phyloP scores from a whole-genome alignment of 768 basidiomycete species.

The Clitopilus hobsonii region DNA sequence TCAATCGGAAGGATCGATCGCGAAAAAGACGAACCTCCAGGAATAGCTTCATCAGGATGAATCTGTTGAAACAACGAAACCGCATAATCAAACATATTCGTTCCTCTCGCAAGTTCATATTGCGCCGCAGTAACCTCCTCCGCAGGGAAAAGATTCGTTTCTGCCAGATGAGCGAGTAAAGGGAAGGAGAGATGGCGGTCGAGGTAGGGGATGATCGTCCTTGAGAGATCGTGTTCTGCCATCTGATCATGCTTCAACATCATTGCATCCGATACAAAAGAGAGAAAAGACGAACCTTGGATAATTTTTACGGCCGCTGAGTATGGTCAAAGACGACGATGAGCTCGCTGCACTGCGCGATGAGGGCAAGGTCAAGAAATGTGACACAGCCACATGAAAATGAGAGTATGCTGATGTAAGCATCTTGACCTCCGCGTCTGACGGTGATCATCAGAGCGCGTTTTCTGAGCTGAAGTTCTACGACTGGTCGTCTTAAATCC shows the following conservation, averaged over 20 bases:
- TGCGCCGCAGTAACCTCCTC: constrained; percentile 85
- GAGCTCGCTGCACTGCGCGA: too few relatives aligned
- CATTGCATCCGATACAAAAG: too few relatives aligned
- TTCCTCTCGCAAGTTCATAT: constrained; percentile 95
- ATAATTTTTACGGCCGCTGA: too few relatives aligned
- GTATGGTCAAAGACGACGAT: too few relatives aligned
- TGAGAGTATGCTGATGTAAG: too few relatives aligned
- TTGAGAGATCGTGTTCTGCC: constrained; percentile 90
- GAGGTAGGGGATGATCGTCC: constrained; percentile 85
- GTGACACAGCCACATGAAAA: too few relatives aligned
- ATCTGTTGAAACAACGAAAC: constrained; percentile 75
- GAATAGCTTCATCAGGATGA: constrained; percentile 65
- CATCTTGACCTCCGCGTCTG: too few relatives aligned
- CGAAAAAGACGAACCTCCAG: constrained; percentile 56
- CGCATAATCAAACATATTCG: constrained; percentile 98
- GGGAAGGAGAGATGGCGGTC: constrained; percentile 96
- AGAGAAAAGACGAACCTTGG: too few relatives aligned
- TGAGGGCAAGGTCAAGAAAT: too few relatives aligned
- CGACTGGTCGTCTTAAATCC: too few relatives aligned
- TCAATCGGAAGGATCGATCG: not conserved
- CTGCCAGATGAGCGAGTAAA: constrained; percentile 81
- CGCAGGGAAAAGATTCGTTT: constrained; percentile 68
- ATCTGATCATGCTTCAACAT: constrained; percentile 26
- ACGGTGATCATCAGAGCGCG: too few relatives aligned
- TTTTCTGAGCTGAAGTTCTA: too few relatives aligned